Base-by-base conservation (phyloP, 1,284 basidiomycete species). In the Ceratobasidium sp. region DNA sequence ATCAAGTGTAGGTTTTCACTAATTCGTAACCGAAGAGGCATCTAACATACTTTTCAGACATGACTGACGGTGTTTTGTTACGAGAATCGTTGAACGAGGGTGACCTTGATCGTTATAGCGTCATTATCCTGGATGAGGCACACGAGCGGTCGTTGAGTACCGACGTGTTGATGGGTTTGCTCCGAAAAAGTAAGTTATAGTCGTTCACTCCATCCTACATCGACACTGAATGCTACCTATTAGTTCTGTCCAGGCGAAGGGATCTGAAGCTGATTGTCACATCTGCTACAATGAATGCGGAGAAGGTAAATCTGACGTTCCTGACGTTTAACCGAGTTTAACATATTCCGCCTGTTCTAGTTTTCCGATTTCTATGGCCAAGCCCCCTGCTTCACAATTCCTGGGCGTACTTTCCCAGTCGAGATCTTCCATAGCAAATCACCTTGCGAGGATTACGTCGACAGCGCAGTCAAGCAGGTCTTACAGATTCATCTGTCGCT, bases 61-160 rank as follows among this genome's bases (percentile, higher is more conserved):
- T 99, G 98, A 99, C 98, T 78, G 97, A 99, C 81, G 98, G 97
- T 86, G 98, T 99, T 96, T 88, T 99, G 15, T 94, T 98, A 81
- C 90, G 97, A 84, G 97, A 99, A 86, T 96, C 94, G 80, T 86
- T 99, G 59, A 93, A 99, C 79, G 98, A 99, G 81, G 97, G 97
- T 5, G 91, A 98, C 78, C 92, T 96, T 81, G 93, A 90, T 72
- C 89, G 90, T 60, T 99, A 99, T 83, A 96, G 95, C 8, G 95
- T 99, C 67, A 88, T 99, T 83, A 99, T 99, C 93, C 87, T 99
- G 80, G 97, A 99, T 83, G 97, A 99, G 84, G 97, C 98, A 15
- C 97, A 99, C 84, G 98, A 99, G 83, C 90, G 97, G 64, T 99
- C 97, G 0, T 98, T 99, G 78, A 91, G 96, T 2, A 99, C 97